Base-by-base conservation (phyloP, 2,329 filamentous ascomycete species). In the Beauveria rudraprayagi region DNA sequence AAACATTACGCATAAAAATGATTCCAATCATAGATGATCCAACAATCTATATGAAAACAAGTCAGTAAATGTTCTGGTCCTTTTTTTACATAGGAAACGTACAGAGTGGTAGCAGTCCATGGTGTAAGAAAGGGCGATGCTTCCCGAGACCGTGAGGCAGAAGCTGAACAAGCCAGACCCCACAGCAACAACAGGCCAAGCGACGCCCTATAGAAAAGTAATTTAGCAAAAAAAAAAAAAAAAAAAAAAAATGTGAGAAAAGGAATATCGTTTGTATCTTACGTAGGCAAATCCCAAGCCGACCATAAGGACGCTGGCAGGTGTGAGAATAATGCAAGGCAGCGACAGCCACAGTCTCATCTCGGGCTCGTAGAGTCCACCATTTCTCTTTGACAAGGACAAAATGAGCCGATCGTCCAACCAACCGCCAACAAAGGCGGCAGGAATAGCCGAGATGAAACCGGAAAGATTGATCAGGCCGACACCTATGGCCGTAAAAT, bases 351-450 rank as follows among this genome's bases (percentile, higher is more conserved):
- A 76, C 6, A 80, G 70, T 5, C 77, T 70, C 69, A 75, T 76
- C 61, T 80, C 76, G 0, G 77, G 77, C 52, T 80, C 77, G 57
- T 73, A 76, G 5, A 77, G 69, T 1, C 76, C 76, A 1, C 66
- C 65, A 52, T 76, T 76, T 9, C 72, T 65, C 28, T 67, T 69
- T 0, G 76, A 68, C 2, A 76, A 63, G 1, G 52, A 69, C 1
- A 77, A 22, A 41, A 75, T 73, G 19, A 67, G 69, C 63, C 66
- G 67, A 57, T 78, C 76, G 54, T 70, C 74, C 10, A 77, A 30
- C 7, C 68, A 70, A 2, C 74, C 76, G 16, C 56, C 60, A 30
- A 70, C 63, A 8, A 73, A 17, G n/a, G 68, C 66, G 14, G 71
- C 75, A 2, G 77, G 43, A 2, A 70, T 69, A 14, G 66, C 67